Percentiles rank a stretch among this genome's conserved stretches.
Conservation (phyloP, 148 eudicot species). For the Persicaria tinctoria region DNA sequence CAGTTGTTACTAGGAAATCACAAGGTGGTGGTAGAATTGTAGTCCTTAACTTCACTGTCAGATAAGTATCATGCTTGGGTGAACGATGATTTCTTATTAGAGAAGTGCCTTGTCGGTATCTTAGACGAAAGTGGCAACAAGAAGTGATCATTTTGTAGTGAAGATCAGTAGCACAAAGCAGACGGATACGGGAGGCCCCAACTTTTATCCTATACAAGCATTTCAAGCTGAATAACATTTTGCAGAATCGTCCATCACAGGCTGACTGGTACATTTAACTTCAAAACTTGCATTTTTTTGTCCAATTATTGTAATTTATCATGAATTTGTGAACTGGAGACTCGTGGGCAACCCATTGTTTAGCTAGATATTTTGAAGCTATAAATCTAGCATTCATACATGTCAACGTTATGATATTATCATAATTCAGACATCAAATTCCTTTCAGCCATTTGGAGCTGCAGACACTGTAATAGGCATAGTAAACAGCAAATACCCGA, state of each 20-base stretch:
- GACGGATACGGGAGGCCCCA: too few relatives aligned
- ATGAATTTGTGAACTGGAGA: neutral
- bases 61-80: slow-evolving; percentile 99
- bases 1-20: neutral
- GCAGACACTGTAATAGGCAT: neutral
- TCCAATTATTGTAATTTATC: neutral
- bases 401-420: neutral
- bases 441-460: neutral
- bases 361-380: neutral
- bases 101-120: slow-evolving; percentile 87
- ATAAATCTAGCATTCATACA: neutral
- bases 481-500: neutral
- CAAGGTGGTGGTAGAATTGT: neutral
- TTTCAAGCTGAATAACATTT: neutral
- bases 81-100: slow-evolving; percentile 77
- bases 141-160: slow-evolving; percentile 2
- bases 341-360: neutral
- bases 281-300: neutral
- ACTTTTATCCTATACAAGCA: neutral
- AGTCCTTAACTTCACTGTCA: slow-evolving; percentile 40
- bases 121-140: slow-evolving; percentile 38
- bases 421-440: neutral
- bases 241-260: neutral
- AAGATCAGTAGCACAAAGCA: too few relatives aligned
- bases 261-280: slow-evolving; percentile 1